phyloP scores from a whole-genome alignment of 495 filamentous ascomycete species.

The Aspergillus wentii region DNA sequence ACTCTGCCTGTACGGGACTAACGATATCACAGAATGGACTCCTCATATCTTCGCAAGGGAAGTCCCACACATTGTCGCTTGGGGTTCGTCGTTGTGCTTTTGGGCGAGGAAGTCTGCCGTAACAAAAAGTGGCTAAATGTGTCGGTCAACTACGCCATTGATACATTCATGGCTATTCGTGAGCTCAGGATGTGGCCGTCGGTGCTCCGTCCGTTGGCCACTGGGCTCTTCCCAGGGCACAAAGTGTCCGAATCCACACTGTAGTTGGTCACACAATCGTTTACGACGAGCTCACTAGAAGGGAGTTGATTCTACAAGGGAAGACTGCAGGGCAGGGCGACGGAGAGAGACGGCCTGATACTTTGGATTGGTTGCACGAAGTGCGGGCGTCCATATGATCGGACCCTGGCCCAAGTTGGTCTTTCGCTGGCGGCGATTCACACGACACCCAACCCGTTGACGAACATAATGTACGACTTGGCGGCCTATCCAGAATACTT shows the following conservation, averaged over 20 bases:
- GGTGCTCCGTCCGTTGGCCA: constrained; percentile 30
- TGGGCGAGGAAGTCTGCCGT: constrained; percentile 49
- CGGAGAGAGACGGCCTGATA: constrained; percentile 19
- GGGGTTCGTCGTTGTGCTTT: constrained; percentile 54
- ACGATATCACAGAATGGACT: constrained; percentile 23
- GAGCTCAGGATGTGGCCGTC: constrained; percentile 30
- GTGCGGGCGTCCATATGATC: constrained; percentile 15
- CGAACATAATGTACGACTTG: constrained; percentile 39
- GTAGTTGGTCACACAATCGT: constrained; percentile 22
- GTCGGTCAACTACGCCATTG: constrained; percentile 53
- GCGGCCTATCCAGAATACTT: constrained; percentile 31
- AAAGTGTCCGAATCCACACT: constrained; percentile 23
- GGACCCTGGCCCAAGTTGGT: constrained; percentile 22
- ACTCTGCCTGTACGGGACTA: background rate
- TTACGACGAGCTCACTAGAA: constrained; percentile 25
- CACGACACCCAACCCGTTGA: constrained; percentile 35
- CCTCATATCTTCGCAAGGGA: constrained; percentile 22
- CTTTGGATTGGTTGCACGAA: constrained; percentile 33
- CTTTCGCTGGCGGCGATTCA: constrained; percentile 42
- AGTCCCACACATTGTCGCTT: constrained; percentile 44
- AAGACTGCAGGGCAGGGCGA: constrained; percentile 18
- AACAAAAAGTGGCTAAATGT: constrained; percentile 52
- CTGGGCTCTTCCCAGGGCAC: constrained; percentile 27
- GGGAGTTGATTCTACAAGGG: constrained; percentile 16
- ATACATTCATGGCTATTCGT: constrained; percentile 35